A percentile compares a stretch with the other conserved stretches of the same genome.
phyloP scores from a whole-genome alignment of 306 rosid genomes.

The Astragalus membranaceus region DNA sequence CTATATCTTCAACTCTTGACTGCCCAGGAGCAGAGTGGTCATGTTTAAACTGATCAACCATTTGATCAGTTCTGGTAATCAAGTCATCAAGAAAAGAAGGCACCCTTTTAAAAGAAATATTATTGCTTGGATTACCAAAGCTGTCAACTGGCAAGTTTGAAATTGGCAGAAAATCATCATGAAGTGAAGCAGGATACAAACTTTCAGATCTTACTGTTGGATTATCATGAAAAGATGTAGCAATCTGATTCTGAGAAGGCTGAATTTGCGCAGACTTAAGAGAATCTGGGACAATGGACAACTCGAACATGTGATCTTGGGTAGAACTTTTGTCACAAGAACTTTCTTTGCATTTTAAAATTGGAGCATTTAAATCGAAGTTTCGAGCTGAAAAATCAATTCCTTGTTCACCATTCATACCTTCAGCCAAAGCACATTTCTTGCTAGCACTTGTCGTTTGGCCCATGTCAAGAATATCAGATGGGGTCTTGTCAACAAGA shows the following conservation, averaged over 20 bases:
- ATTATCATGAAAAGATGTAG: constrained; percentile 27
- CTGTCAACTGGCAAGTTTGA: constrained; percentile 30
- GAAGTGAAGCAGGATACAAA: constrained; percentile 29
- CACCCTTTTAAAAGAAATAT: constrained; percentile 17
- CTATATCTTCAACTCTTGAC: constrained; percentile 26
- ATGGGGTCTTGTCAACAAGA: constrained; percentile 19
- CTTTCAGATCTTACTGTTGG: constrained; percentile 20
- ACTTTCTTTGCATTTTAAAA: constrained; percentile 26
- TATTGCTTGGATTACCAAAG: constrained; percentile 28
- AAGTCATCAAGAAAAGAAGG: constrained; percentile 48
- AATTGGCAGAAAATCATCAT: constrained; percentile 19
- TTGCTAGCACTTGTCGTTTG: constrained; percentile 23
- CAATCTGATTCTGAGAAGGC: constrained; percentile 24
- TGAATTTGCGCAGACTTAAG: constrained; percentile 29
- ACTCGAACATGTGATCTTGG: constrained; percentile 31
- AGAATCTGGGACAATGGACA: constrained; percentile 26
- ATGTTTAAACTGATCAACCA: constrained; percentile 31
- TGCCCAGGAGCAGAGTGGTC: constrained; percentile 19
- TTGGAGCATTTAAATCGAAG: constrained; percentile 28
- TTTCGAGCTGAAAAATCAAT: constrained; percentile 22
- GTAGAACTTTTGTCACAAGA: constrained; percentile 16
- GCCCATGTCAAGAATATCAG: constrained; percentile 23
- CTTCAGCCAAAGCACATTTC: constrained; percentile 31
- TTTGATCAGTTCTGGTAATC: constrained; percentile 21
- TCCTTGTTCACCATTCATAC: constrained; percentile 27